Base-by-base conservation (phyloP, 1,284 basidiomycete genomes). In the Phellopilus nigrolimitatus region DNA sequence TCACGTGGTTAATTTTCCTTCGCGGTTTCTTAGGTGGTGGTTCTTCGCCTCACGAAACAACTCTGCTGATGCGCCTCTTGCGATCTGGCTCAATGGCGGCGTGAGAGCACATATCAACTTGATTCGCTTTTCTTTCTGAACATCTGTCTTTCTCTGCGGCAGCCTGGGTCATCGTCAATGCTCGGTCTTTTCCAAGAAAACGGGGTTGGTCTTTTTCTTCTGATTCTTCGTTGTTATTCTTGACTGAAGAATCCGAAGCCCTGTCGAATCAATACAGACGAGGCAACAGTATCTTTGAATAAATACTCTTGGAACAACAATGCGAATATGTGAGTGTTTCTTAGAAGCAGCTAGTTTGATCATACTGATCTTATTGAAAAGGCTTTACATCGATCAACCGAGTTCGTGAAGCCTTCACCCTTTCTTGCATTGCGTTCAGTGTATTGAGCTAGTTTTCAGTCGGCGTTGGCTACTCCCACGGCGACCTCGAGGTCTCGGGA, bases 131-230 rank as follows among this genome's bases (percentile, higher is more conserved):
- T n/a, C n/a, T n/a, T n/a, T n/a, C n/a, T n/a, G n/a, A n/a, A n/a
- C 31, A 33, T 36, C 38, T 43, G 17, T 15, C 28, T 15, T 47
- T 28, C 36, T 22, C 27, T 4, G 13, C 17, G 46, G 54, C 70
- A 71, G 74, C 80, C 83, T 7, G 84, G 82, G 54, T 79, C 75
- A 57, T 83, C 78, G 3, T 79, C 76, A 49, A 82, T 84, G 78
- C 75, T 84, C 37, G 83, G 83, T 12, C 68, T 86, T 13, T 74
- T 86, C 60, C 81, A 84, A 57, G 83, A 82, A 60, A 68, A 75
- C 41, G 79, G 80, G 0, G 54, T 56, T 62, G 46, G 50, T 57
- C n/a, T 62, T n/a, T 5, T 31, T 3, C 3, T n/a, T 22, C 31
- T 37, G 10, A 25, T 50, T 24, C 40, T 15, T 33, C 25, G 2